Evolutionary conservation across 768 basidiomycete species (phyloP), one percentile per base, ranked within the genome.

Genomic region (Rickenella mellea): DNA sequence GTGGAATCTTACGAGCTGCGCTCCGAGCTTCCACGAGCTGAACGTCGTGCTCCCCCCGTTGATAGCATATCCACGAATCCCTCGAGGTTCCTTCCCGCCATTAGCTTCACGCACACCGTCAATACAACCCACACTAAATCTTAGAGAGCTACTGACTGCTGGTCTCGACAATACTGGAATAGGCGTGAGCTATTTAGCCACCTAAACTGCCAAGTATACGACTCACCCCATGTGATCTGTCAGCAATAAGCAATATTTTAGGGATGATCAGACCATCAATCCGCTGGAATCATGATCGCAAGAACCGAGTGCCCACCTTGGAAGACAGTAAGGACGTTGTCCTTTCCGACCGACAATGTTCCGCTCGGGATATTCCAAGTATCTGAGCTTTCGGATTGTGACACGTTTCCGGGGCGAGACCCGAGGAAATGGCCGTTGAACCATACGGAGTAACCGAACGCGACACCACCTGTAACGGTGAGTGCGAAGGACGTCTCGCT

Each of bases 1-100:
- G 43, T 38, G 70, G 72, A 41, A 45, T 48, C 55, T 73, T 69
- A 20, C 74, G 69, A 27, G 70, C 70, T 26, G 73, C 47, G 38
- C 73, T 70, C 35, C 72, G 2, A 77, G 60, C 48, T 74, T 77
- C 75, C 75, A 75, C 2, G 52, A 51, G 17, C 69, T 61, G n/a
- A 54, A 51, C 21, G 70, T 68, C 0, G 66, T 61, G 41, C 55
- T 64, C 6, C 64, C 64, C 21, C 70, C 70, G 25, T 65, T 53
- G 17, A 73, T 57, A 25, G 61, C 48, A 48, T 65, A 71, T 22
- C 69, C 70, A 49, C 71, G 58, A 39, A 72, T 67, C 15, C 70
- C 70, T 10, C 69, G 62, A 40, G 71, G 71, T 45, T 70, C 71
- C 47, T 70, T 71, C 19, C 72, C 72, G 17, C 67, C 56, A 43